These are phyloP conservation scores for Acer negundo DNA, from an alignment of 345 rosid species.

Conservation along the genomic window DNA sequence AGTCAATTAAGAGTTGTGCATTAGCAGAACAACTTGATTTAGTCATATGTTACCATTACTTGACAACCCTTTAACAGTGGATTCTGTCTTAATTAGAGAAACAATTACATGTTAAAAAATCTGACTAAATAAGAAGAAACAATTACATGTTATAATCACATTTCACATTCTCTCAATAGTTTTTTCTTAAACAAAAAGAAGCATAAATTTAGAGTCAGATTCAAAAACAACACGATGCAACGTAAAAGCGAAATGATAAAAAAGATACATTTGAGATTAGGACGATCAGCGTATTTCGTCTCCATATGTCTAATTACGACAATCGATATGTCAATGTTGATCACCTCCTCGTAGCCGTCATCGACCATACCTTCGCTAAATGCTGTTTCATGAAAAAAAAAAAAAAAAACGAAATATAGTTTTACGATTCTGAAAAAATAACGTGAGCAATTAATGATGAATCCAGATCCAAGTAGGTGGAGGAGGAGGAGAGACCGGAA, in stretches of 20 bases:
- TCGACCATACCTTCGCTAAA: constrained; percentile 81
- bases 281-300: constrained; percentile 50
- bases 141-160: neutral
- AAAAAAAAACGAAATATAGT: neutral
- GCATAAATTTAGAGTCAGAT: neutral
- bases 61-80: neutral
- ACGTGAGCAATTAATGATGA: neutral
- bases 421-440: too few species aligned
- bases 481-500: constrained; percentile 43
- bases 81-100: neutral
- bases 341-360: constrained; percentile 80
- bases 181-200: neutral
- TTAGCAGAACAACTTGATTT: too few species aligned
- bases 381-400: constrained; percentile 42
- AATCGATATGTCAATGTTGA: constrained; percentile 73
- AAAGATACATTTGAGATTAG: constrained; percentile 68
- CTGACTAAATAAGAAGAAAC: neutral
- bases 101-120: neutral
- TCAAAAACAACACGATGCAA: neutral
- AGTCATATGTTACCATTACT: neutral
- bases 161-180: neutral
- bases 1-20: neutral
- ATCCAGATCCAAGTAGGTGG: neutral
- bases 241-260: neutral
- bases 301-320: constrained; percentile 75